Percentiles rank a stretch among this genome's conserved stretches.
phyloP scores from a whole-genome alignment of 306 rosid species.

The Cicer yamashitae region DNA sequence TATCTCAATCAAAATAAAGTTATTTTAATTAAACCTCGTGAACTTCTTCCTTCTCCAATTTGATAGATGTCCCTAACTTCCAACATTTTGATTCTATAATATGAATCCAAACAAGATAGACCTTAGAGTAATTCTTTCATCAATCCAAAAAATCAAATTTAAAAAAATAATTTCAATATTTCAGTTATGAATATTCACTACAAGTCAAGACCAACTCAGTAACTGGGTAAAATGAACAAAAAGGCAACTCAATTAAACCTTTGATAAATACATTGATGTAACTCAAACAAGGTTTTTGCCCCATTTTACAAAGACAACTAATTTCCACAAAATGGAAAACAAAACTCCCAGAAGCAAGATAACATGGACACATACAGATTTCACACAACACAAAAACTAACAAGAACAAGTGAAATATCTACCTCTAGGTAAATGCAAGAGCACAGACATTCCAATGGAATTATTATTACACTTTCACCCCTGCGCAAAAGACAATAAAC shows the following conservation, averaged over 20 bases:
- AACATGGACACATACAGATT: background rate
- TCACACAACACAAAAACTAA: background rate
- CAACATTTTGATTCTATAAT: slow-evolving; percentile 8
- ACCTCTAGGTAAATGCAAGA: slow-evolving; percentile 15
- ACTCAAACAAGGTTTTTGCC: background rate
- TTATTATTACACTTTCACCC: background rate
- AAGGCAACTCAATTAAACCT: slow-evolving; percentile 30
- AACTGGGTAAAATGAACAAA: background rate
- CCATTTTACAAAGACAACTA: background rate
- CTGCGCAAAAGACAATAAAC: background rate
- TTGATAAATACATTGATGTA: slow-evolving; percentile 4
- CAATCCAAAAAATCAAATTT: slow-evolving; percentile 14
- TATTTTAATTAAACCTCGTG: slow-evolving; percentile 24
- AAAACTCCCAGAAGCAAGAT: background rate
- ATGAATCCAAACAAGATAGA: slow-evolving; percentile 12
- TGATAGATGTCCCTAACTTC: slow-evolving; percentile 16
- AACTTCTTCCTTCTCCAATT: slow-evolving; percentile 1
- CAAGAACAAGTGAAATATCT: background rate
- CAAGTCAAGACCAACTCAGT: slow-evolving; percentile 18
- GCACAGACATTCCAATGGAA: background rate
- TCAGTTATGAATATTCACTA: slow-evolving; percentile 25
- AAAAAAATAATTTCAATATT: slow-evolving; percentile 6
- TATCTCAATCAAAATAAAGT: slow-evolving; percentile 17
- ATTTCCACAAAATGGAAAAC: background rate
- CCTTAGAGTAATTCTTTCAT: background rate